phyloP scores from a whole-genome alignment of 768 basidiomycete species.

The Trametes cingulata region DNA sequence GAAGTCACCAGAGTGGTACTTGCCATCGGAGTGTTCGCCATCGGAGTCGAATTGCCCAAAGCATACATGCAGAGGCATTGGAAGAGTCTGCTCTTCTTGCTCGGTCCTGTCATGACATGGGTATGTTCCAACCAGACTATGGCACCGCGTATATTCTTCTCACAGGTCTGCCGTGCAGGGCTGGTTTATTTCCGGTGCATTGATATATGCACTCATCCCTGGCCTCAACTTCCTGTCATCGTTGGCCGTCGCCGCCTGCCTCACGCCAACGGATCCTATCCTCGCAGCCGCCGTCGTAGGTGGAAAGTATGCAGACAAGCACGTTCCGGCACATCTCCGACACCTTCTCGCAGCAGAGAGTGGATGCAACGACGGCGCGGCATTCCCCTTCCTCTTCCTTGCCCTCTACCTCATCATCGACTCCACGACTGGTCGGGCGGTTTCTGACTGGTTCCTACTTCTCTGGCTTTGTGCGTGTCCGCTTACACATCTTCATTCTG shows the following conservation, averaged over 20 bases:
- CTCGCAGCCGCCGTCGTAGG: slow-evolving; percentile 91
- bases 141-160: background rate
- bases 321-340: slow-evolving; percentile 83
- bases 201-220: slow-evolving; percentile 93
- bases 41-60: slow-evolving; percentile 96
- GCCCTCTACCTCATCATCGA: slow-evolving; percentile 87
- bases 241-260: slow-evolving; percentile 87
- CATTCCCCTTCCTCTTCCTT: slow-evolving; percentile 91
- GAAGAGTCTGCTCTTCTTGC: slow-evolving; percentile 82
- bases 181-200: slow-evolving; percentile 89
- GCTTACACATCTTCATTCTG: background rate
- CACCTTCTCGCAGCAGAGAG: slow-evolving; percentile 71
- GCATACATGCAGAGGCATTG: slow-evolving; percentile 94
- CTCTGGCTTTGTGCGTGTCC: slow-evolving; percentile 78
- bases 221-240: slow-evolving; percentile 86
- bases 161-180: slow-evolving; percentile 51
- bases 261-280: slow-evolving; percentile 94
- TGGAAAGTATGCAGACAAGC: slow-evolving; percentile 97
- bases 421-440: slow-evolving; percentile 54
- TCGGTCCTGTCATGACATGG: slow-evolving; percentile 84
- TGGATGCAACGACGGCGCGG: slow-evolving; percentile 96
- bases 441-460: slow-evolving; percentile 85
- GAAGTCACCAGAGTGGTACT: slow-evolving; percentile 92
- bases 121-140: slow-evolving; percentile 44
- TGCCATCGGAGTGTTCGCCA: slow-evolving; percentile 96